Conservation (phyloP, 2,329 filamentous ascomycete genomes). For the Pseudogymnoascus sp. region DNA sequence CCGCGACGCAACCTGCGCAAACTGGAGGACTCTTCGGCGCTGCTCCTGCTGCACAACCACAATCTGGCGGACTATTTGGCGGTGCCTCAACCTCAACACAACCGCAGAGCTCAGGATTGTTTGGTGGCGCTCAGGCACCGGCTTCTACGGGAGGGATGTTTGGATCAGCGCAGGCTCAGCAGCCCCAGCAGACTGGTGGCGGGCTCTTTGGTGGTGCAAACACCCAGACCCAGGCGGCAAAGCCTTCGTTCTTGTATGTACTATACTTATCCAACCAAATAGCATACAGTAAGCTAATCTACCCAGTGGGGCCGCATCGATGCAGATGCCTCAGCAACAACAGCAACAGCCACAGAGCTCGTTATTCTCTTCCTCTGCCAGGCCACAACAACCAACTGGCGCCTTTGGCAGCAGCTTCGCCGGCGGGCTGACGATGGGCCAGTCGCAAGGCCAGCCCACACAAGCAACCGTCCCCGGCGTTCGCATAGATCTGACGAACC, state of each 20-base stretch:
- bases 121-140: constrained; percentile 26
- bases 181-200: constrained; percentile 9
- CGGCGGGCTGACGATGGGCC: constrained; percentile 39
- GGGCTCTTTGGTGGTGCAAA: constrained; percentile 20
- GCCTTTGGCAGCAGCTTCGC: constrained; percentile 23
- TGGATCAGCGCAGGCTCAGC: constrained; percentile 18
- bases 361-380: constrained; percentile 30
- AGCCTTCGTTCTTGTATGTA: constrained; percentile 28
- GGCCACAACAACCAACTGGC: constrained; percentile 7
- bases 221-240: constrained; percentile 22
- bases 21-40: constrained; percentile 28
- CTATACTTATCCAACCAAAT: constrained; percentile 8
- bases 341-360: constrained; percentile 18
- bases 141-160: constrained; percentile 27
- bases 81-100: constrained; percentile 16
- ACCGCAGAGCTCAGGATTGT: constrained; percentile 23
- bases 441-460: constrained; percentile 32
- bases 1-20: constrained; percentile 19
- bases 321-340: constrained; percentile 21
- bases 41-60: constrained; percentile 17
- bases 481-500: constrained; percentile 67
- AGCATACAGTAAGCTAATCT: constrained; percentile 6
- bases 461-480: constrained; percentile 59
- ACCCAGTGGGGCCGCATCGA: constrained; percentile 22
- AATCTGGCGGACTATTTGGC: constrained; percentile 24